phyloP scores from a whole-genome alignment of 108 stramenopile genomes.

The Seminavis robusta region DNA sequence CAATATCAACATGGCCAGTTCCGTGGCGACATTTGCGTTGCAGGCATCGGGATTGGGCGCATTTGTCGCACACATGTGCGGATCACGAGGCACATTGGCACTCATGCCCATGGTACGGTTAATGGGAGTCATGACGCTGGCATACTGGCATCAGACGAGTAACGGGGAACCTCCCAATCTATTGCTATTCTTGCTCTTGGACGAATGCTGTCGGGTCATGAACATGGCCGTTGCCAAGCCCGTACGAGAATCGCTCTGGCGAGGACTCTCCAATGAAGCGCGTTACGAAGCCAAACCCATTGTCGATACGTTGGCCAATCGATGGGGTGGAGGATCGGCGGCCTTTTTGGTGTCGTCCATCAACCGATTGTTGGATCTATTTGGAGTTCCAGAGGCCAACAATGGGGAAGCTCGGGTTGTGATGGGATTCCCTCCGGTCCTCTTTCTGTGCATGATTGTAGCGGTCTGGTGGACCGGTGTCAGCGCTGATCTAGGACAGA shows the following conservation, averaged over 20 bases:
- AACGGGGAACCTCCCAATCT: constrained; percentile 74
- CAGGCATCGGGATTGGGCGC: constrained; percentile 83
- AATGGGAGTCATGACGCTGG: constrained; percentile 54
- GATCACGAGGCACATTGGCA: constrained; percentile 67
- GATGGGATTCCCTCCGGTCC: constrained; percentile 74
- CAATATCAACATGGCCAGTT: constrained; percentile 79
- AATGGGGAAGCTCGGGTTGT: constrained; percentile 41
- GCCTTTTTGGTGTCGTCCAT: constrained; percentile 75
- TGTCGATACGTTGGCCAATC: constrained; percentile 86
- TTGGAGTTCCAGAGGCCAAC: constrained; percentile 28
- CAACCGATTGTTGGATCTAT: constrained; percentile 45
- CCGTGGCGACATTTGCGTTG: constrained; percentile 74
- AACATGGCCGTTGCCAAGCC: constrained; percentile 88
- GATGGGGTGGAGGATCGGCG: constrained; percentile 90
- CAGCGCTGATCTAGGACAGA: constrained; percentile 75
- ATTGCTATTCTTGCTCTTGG: constrained; percentile 71
- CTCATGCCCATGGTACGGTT: constrained; percentile 81
- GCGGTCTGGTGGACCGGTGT: constrained; percentile 85
- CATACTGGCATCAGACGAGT: constrained; percentile 75
- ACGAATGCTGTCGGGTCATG: constrained; percentile 86
- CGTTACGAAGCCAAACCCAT: constrained; percentile 91
- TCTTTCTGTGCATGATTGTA: constrained; percentile 66
- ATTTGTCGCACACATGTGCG: constrained; percentile 56
- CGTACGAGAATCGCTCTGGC: constrained; percentile 83
- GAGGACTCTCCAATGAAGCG: constrained; percentile 81